A percentile compares a stretch with the other conserved stretches of the same genome.
Evolutionary conservation across 345 rosid species (phyloP).

Genomic region (Isatis tinctoria): DNA sequence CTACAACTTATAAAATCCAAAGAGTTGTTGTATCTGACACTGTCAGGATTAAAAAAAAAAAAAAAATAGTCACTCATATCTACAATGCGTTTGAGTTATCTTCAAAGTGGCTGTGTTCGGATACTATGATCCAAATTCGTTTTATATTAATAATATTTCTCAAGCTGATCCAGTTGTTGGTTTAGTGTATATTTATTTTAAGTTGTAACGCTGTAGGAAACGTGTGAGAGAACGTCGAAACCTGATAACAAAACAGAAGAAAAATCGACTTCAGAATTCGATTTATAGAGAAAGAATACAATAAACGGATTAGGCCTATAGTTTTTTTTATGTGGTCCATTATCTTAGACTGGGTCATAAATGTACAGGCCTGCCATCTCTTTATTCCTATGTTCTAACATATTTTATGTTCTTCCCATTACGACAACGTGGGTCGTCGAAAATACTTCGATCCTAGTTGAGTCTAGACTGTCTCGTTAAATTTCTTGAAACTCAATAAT

Average conservation of each 20-base stretch:
- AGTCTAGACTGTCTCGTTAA: no score
- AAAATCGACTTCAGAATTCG: background rate
- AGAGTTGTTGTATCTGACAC: no score
- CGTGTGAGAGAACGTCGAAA: background rate
- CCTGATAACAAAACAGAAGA: background rate
- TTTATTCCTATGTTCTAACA: background rate
- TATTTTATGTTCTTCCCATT: background rate
- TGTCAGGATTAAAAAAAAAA: no score
- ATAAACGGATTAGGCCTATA: background rate
- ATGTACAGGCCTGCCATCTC: background rate
- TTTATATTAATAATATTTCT: background rate
- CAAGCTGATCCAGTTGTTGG: background rate
- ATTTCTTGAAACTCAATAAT: no score
- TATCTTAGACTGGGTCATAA: background rate
- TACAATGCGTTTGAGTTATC: background rate
- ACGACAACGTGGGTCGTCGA: background rate
- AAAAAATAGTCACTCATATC: no score
- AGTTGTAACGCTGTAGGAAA: background rate
- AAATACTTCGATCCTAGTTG: background rate
- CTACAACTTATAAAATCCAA: no score
- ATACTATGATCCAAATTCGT: background rate
- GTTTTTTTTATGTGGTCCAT: background rate
- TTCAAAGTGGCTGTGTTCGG: background rate
- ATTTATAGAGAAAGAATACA: no score
- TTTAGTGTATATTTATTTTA: background rate